Conservation (phyloP, 192 early-diverging fungal species). For the Jimgerdemannia lactiflua region DNA sequence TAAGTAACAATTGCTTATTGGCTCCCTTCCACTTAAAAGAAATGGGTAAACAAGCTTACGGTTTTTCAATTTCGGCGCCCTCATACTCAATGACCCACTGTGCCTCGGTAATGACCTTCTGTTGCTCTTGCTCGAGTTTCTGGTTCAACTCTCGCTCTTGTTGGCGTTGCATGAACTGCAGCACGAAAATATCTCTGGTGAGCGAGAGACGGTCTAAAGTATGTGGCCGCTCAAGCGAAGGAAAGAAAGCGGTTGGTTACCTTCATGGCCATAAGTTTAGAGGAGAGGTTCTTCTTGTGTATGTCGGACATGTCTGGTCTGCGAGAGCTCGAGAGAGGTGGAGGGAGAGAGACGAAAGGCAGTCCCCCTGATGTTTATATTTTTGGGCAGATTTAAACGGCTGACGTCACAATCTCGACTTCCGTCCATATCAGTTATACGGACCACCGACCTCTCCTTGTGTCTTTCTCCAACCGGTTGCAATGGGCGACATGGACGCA, state of each 20-base stretch:
- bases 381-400: too few species aligned
- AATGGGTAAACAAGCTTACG: not conserved
- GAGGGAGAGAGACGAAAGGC: too few species aligned
- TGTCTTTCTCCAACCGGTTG: too few species aligned
- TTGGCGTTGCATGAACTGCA: not conserved
- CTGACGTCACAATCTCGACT: too few species aligned
- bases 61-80: not conserved
- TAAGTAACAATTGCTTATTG: too few species aligned
- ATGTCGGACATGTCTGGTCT: not conserved
- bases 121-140: not conserved
- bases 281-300: not conserved
- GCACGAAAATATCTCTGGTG: too few species aligned
- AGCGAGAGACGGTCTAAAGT: too few species aligned
- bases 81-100: not conserved
- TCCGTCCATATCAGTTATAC: too few species aligned
- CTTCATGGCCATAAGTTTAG: not conserved
- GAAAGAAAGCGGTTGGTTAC: too few species aligned
- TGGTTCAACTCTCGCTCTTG: not conserved
- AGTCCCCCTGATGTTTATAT: too few species aligned
- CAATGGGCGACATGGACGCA: not conserved
- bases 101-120: not conserved
- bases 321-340: not conserved
- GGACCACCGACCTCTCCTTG: too few species aligned
- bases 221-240: too few species aligned
- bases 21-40: not conserved